phyloP scores from a whole-genome alignment of 2,329 filamentous ascomycete species.

The Pezicula radicicola region DNA sequence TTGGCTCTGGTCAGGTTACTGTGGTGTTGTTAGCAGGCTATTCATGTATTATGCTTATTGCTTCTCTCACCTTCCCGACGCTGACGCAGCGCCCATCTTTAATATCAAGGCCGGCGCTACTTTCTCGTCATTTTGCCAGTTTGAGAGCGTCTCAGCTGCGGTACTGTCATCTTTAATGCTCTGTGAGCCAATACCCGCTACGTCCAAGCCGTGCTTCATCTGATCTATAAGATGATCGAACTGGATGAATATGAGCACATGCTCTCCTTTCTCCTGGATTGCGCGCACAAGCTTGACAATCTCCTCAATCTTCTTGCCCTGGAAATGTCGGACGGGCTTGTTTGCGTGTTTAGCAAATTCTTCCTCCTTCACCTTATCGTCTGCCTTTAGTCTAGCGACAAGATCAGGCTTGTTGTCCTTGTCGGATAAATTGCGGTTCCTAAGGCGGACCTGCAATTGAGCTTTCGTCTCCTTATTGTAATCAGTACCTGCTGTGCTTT shows the following conservation, averaged over 20 bases:
- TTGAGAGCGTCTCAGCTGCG: conserved; percentile 31
- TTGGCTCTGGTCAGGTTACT: conserved; percentile 63
- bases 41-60: not conserved
- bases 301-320: conserved; percentile 45
- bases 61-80: conserved; percentile 54
- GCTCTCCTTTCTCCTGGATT: conserved; percentile 38
- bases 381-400: too few relatives aligned
- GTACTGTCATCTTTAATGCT: conserved; percentile 31
- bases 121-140: conserved; percentile 35
- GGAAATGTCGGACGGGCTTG: conserved; percentile 4
- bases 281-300: conserved; percentile 39
- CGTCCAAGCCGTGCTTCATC: conserved; percentile 29
- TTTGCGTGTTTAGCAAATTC: not conserved
- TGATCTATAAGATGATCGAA: conserved; percentile 40
- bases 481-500: too few relatives aligned
- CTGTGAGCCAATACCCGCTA: conserved; percentile 28
- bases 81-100: conserved; percentile 51
- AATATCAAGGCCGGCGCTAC: conserved; percentile 51
- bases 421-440: too few relatives aligned
- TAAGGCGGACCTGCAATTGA: too few relatives aligned
- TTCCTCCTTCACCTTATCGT: too few relatives aligned
- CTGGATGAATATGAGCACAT: conserved; percentile 54
- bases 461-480: too few relatives aligned
- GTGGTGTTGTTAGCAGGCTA: conserved; percentile 6
- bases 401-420: too few relatives aligned